A percentile compares a stretch with the other conserved stretches of the same genome.
Evolutionary conservation across 257 asterid species (phyloP).

Genomic region (Solanum appendiculatum): DNA sequence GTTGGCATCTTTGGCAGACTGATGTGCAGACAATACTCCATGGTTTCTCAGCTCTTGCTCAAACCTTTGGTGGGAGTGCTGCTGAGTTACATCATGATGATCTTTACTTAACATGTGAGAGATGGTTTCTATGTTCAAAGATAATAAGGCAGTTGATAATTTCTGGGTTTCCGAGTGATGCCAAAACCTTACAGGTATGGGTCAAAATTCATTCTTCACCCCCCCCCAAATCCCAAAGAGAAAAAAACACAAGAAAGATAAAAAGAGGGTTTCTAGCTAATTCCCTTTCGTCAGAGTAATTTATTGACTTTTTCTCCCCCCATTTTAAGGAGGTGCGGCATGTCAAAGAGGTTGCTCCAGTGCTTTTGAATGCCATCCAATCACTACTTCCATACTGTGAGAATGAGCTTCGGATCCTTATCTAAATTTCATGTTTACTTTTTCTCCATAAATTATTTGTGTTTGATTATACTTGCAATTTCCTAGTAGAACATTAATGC

Average conservation of each 20-base stretch:
- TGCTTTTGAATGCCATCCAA: conserved; percentile 72
- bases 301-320: background rate
- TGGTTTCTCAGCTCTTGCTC: conserved; percentile 71
- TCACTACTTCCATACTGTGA: conserved; percentile 74
- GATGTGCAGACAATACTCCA: conserved; percentile 73
- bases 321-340: conserved; percentile 75
- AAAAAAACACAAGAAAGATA: background rate
- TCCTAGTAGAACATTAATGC: background rate
- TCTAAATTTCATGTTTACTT: background rate
- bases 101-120: conserved; percentile 77
- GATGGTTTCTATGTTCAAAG: conserved; percentile 96
- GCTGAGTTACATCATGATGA: conserved; percentile 62
- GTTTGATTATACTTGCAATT: background rate
- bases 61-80: conserved; percentile 30
- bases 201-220: background rate
- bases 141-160: conserved; percentile 67
- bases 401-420: conserved; percentile 21
- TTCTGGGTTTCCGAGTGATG: conserved; percentile 85
- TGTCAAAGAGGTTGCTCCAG: conserved; percentile 83
- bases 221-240: background rate
- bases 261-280: background rate
- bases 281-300: background rate
- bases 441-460: background rate
- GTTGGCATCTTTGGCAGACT: conserved; percentile 99
- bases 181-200: conserved; percentile 61